Conservation (phyloP, 2,329 filamentous ascomycete species). For the Aspergillus fijiensis region DNA sequence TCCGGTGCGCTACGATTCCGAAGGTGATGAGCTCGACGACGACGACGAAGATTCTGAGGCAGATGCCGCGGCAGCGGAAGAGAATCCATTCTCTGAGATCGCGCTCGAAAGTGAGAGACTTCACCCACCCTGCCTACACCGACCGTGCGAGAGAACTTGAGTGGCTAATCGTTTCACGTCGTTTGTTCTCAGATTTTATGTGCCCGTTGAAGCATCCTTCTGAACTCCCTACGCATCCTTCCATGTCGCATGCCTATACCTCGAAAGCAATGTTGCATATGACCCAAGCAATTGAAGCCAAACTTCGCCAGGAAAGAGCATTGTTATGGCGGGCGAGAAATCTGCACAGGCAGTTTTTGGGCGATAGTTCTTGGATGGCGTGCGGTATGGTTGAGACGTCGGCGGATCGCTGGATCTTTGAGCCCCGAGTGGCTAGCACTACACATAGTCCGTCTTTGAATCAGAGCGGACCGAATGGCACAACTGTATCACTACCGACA, state of each 20-base stretch:
- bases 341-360: conserved; percentile 58
- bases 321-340: conserved; percentile 59
- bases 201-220: conserved; percentile 63
- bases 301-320: conserved; percentile 57
- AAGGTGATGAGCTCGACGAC: conserved; percentile 61
- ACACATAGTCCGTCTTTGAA: conserved; percentile 15
- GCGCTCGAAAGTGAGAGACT: conserved; percentile 54
- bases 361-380: conserved; percentile 61
- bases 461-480: conserved; percentile 19
- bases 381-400: conserved; percentile 53
- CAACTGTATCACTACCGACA: conserved; percentile 11
- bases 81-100: conserved; percentile 62
- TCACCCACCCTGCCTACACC: background rate
- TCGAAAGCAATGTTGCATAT: conserved; percentile 60
- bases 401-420: conserved; percentile 51
- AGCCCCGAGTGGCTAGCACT: conserved; percentile 30
- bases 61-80: conserved; percentile 58
- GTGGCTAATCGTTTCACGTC: conserved; percentile 12
- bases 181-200: conserved; percentile 51
- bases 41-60: conserved; percentile 59
- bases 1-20: conserved; percentile 61
- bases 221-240: conserved; percentile 59
- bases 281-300: conserved; percentile 55
- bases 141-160: background rate
- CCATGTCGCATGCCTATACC: conserved; percentile 58